Evolutionary conservation across 192 early-diverging fungal genomes (phyloP).

Genomic region (Entomortierella lignicola): DNA sequence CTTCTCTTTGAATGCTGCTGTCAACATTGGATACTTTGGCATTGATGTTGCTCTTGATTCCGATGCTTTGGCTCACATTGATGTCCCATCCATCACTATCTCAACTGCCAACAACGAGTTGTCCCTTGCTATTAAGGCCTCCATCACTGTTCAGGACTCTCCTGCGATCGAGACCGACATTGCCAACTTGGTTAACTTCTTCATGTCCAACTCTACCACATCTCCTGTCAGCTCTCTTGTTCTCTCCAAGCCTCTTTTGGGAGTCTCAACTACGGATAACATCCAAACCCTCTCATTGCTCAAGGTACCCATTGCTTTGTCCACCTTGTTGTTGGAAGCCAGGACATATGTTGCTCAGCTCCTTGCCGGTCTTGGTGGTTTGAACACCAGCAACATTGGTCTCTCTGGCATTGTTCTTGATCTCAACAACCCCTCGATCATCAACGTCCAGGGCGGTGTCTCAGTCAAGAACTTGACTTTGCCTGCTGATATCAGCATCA

Average conservation of each 20-base stretch:
- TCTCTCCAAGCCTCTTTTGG: conserved; percentile 36
- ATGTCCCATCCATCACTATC: conserved; percentile 50
- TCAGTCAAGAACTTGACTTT: conserved; percentile 31
- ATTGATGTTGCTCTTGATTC: conserved; percentile 46
- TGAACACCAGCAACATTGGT: conserved; percentile 32
- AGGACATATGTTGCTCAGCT: conserved; percentile 21
- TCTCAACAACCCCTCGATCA: conserved; percentile 50
- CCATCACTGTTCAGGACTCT: conserved; percentile 38
- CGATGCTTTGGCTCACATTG: conserved; percentile 35
- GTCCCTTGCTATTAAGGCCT: conserved; percentile 37
- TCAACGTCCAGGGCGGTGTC: conserved; percentile 37
- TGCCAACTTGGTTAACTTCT: conserved; percentile 44
- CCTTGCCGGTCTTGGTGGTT: conserved; percentile 36
- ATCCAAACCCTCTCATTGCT: conserved; percentile 46
- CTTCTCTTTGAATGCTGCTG: conserved; percentile 41
- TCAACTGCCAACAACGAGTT: conserved; percentile 44
- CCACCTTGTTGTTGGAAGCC: conserved; percentile 20
- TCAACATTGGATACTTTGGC: conserved; percentile 54
- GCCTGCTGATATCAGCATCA: conserved; percentile 46
- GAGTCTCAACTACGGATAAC: conserved; percentile 36
- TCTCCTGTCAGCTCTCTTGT: conserved; percentile 38
- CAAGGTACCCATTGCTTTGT: conserved; percentile 24
- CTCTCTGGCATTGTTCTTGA: conserved; percentile 41
- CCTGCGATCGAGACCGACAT: conserved; percentile 42
- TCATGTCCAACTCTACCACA: conserved; percentile 36